These are phyloP conservation scores for Solanum chiquidenum DNA, from an alignment of 257 asterid species.

Conservation along the genomic window DNA sequence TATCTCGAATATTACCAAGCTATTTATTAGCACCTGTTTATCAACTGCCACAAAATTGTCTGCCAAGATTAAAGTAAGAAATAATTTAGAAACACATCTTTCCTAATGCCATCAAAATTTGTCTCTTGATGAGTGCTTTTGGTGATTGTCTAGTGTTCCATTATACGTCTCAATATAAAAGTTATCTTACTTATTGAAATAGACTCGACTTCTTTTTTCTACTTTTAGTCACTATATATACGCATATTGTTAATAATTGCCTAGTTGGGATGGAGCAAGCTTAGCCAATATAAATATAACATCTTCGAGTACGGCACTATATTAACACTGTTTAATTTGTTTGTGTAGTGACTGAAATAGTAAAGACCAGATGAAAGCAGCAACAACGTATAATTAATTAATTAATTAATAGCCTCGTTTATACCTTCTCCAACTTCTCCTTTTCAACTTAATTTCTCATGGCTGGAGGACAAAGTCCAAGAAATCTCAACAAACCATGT, in stretches of 20 bases:
- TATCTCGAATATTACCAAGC: not conserved
- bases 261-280: not conserved
- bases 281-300: not conserved
- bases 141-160: conserved; percentile 5
- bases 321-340: not conserved
- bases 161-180: conserved; percentile 10
- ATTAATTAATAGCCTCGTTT: not conserved
- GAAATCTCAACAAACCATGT: conserved; percentile 58
- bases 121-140: not conserved
- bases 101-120: not conserved
- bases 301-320: not conserved
- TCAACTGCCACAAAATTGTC: not conserved
- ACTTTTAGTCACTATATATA: not conserved
- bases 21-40: not conserved
- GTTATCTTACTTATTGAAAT: not conserved
- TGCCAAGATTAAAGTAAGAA: not conserved
- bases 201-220: not conserved
- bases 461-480: conserved; percentile 20
- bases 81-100: not conserved
- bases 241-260: conserved; percentile 5
- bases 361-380: not conserved
- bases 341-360: conserved; percentile 2
- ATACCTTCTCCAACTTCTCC: not conserved
- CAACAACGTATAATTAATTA: not conserved
- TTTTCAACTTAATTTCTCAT: conserved; percentile 2